These are phyloP conservation scores for Westerdykella ornata DNA, from an alignment of 2,329 filamentous ascomycete species.

Conservation along the genomic window DNA sequence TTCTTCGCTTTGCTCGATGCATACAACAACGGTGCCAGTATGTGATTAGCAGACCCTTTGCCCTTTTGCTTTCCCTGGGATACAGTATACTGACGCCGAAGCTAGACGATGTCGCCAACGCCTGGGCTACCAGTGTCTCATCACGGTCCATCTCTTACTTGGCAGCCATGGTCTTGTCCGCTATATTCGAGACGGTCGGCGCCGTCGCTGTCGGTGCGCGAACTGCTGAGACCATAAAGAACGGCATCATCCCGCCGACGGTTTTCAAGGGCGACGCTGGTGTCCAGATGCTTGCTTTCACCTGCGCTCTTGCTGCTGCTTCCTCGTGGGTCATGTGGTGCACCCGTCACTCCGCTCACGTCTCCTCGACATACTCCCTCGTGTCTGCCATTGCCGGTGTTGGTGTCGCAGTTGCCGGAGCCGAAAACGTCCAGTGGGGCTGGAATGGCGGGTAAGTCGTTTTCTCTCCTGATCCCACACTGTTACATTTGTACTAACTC, in stretches of 20 bases:
- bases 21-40: constrained; percentile 73
- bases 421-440: constrained; percentile 52
- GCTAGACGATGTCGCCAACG: constrained; percentile 73
- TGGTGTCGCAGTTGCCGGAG: constrained; percentile 51
- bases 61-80: constrained; percentile 1
- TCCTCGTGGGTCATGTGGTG: constrained; percentile 76
- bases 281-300: constrained; percentile 51
- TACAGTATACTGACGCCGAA: neutral
- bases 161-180: constrained; percentile 50
- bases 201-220: constrained; percentile 40
- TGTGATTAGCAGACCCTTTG: constrained; percentile 32
- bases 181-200: constrained; percentile 45
- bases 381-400: constrained; percentile 44
- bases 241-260: constrained; percentile 50
- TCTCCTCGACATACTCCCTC: constrained; percentile 52
- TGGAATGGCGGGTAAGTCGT: constrained; percentile 49
- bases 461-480: neutral
- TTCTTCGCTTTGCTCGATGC: constrained; percentile 70
- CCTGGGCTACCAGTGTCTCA: constrained; percentile 75
- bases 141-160: constrained; percentile 68
- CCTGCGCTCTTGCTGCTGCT: constrained; percentile 55
- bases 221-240: constrained; percentile 73
- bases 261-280: constrained; percentile 43
- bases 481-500: neutral
- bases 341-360: constrained; percentile 63